These are phyloP conservation scores for Deinandra increscens DNA, from an alignment of 129 eudicot species.

Conservation along the genomic window DNA sequence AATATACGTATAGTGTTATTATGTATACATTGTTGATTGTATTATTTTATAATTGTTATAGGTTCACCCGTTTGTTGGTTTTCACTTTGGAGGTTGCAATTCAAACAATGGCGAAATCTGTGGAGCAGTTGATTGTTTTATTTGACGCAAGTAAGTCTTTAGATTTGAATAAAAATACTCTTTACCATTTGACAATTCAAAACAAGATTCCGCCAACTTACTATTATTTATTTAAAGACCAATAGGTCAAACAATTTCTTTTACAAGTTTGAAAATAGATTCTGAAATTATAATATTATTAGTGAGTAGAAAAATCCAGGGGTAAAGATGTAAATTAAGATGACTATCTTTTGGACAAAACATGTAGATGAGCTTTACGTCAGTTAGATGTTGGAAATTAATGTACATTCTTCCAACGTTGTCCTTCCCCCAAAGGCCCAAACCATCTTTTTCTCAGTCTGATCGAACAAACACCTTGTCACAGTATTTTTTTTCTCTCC, in stretches of 20 bases:
- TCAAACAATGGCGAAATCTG: slow-evolving; percentile 84
- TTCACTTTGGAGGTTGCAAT: slow-evolving; percentile 96
- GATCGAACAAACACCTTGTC: slow-evolving; percentile 41
- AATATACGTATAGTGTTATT: background rate
- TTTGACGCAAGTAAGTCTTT: slow-evolving; percentile 93
- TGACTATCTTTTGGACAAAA: slow-evolving; percentile 19
- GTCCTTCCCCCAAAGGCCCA: slow-evolving; percentile 42
- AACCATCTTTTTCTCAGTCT: slow-evolving; percentile 38
- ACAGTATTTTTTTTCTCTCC: slow-evolving; percentile 18
- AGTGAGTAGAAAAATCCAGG: background rate
- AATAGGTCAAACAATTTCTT: slow-evolving; percentile 19
- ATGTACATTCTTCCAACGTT: slow-evolving; percentile 51
- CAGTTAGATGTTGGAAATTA: slow-evolving; percentile 44
- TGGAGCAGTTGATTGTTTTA: slow-evolving; percentile 76
- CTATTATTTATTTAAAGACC: slow-evolving; percentile 8
- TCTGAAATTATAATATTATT: background rate
- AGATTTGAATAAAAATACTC: slow-evolving; percentile 21
- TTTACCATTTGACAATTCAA: slow-evolving; percentile 29
- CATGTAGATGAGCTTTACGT: slow-evolving; percentile 37
- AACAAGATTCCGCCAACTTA: slow-evolving; percentile 24
- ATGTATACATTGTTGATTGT: slow-evolving; percentile 4
- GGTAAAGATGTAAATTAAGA: slow-evolving; percentile 21
- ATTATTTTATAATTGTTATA: slow-evolving; percentile 23
- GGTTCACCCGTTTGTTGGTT: slow-evolving; percentile 87
- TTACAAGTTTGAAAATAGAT: background rate